Evolutionary conservation across 2,329 filamentous ascomycete genomes (phyloP).

Genomic region (Colletotrichum plurivorum): DNA sequence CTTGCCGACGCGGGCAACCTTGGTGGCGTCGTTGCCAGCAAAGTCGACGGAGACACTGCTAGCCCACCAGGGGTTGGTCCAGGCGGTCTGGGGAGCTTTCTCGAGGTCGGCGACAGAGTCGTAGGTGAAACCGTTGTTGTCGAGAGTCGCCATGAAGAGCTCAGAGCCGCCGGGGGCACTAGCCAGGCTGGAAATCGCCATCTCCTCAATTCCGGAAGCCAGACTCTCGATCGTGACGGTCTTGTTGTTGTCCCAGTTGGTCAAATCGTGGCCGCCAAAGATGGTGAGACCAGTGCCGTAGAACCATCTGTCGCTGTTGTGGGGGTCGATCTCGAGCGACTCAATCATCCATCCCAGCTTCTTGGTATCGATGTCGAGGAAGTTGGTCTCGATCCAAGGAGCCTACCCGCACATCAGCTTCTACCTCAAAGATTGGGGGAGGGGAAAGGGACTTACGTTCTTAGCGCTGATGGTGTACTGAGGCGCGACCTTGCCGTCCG

Average conservation of each 20-base stretch:
- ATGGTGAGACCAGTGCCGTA: constrained; percentile 72
- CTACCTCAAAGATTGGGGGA: no score
- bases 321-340: constrained; percentile 69
- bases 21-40: constrained; percentile 60
- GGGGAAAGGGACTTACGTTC: constrained; percentile 43
- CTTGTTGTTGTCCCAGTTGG: constrained; percentile 65
- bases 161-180: constrained; percentile 65
- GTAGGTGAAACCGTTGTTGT: constrained; percentile 68
- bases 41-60: constrained; percentile 63
- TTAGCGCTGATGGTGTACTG: constrained; percentile 42
- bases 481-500: constrained; percentile 27
- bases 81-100: constrained; percentile 59
- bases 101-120: constrained; percentile 52
- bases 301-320: constrained; percentile 72
- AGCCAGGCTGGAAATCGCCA: constrained; percentile 62
- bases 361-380: constrained; percentile 62
- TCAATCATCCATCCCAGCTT: constrained; percentile 74
- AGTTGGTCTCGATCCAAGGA: constrained; percentile 68
- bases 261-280: constrained; percentile 68
- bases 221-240: constrained; percentile 66
- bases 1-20: constrained; percentile 66
- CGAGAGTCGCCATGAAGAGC: constrained; percentile 65
- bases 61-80: constrained; percentile 63
- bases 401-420: constrained; percentile 45
- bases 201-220: constrained; percentile 69